These are phyloP conservation scores for Yarrowia alimentaria DNA, from an alignment of 805 yeast species.

Conservation along the genomic window DNA sequence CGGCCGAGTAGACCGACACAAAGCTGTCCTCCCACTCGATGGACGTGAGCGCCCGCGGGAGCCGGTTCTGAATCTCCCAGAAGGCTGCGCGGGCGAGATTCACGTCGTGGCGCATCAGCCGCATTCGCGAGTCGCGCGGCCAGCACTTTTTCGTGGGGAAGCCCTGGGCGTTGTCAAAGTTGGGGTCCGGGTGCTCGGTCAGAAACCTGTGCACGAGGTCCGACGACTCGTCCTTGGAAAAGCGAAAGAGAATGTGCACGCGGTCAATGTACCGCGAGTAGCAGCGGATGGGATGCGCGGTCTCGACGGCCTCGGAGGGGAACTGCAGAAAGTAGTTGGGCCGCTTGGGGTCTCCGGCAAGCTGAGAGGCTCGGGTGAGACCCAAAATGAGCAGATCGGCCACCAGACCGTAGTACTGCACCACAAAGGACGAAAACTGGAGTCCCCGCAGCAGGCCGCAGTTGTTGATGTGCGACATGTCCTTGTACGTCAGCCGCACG, in stretches of 20 bases:
- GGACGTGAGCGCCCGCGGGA: conserved; percentile 72
- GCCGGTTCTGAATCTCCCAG: conserved; percentile 81
- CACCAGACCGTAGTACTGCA: conserved; percentile 85
- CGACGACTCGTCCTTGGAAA: conserved; percentile 67
- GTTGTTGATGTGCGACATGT: conserved; percentile 90
- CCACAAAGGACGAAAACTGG: conserved; percentile 84
- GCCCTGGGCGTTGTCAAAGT: conserved; percentile 79
- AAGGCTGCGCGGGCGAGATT: conserved; percentile 87
- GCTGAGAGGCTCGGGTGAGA: conserved; percentile 75
- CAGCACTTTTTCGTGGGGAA: conserved; percentile 89
- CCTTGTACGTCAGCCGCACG: conserved; percentile 77
- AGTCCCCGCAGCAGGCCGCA: conserved; percentile 85
- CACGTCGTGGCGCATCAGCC: conserved; percentile 85
- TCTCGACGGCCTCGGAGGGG: conserved; percentile 56
- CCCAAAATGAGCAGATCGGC: conserved; percentile 82
- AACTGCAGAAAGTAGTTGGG: conserved; percentile 83
- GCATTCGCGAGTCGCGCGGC: conserved; percentile 93
- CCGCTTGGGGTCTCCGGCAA: conserved; percentile 67
- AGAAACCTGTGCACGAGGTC: conserved; percentile 73
- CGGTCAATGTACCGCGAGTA: conserved; percentile 83
- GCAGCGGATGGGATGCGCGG: conserved; percentile 68
- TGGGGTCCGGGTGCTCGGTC: conserved; percentile 88
- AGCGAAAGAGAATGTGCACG: conserved; percentile 74
- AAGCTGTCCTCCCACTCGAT: conserved; percentile 76
- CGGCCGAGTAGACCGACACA: conserved; percentile 85